phyloP scores from a whole-genome alignment of 257 asterid species.

The Rhazya stricta region DNA sequence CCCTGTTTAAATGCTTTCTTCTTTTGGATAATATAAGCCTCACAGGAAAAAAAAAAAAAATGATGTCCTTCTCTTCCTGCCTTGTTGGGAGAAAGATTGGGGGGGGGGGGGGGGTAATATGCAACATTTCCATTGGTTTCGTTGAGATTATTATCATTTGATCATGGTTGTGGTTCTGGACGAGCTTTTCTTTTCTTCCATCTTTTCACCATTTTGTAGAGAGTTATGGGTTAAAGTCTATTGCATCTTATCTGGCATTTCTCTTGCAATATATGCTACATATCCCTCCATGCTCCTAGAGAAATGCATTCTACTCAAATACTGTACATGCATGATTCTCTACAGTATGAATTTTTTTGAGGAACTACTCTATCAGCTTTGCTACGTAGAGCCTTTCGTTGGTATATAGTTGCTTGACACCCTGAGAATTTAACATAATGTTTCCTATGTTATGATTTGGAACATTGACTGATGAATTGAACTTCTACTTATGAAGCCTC shows the following conservation, averaged over 20 bases:
- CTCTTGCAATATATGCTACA: neutral
- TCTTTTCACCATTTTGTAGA: neutral
- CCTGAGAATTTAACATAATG: neutral
- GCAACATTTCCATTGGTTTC: neutral
- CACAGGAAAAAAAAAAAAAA: too few relatives aligned
- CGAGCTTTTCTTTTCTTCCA: neutral
- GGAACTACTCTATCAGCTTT: neutral
- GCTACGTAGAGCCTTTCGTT: neutral
- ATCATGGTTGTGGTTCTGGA: neutral
- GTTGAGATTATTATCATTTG: neutral
- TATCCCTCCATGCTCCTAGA: too few relatives aligned
- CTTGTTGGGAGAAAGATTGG: too few relatives aligned
- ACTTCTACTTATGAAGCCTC: neutral
- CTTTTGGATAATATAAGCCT: neutral
- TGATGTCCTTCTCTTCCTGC: too few relatives aligned
- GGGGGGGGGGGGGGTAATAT: too few relatives aligned
- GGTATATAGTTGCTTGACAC: neutral
- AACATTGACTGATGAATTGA: neutral
- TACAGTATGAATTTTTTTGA: neutral
- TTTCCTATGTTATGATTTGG: neutral
- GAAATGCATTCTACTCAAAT: neutral
- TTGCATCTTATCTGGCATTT: neutral
- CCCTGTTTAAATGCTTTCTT: neutral
- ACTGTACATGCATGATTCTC: neutral
- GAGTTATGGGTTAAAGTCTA: neutral